Conservation (phyloP, 2,329 filamentous ascomycete species). For the Drechslera avenae region DNA sequence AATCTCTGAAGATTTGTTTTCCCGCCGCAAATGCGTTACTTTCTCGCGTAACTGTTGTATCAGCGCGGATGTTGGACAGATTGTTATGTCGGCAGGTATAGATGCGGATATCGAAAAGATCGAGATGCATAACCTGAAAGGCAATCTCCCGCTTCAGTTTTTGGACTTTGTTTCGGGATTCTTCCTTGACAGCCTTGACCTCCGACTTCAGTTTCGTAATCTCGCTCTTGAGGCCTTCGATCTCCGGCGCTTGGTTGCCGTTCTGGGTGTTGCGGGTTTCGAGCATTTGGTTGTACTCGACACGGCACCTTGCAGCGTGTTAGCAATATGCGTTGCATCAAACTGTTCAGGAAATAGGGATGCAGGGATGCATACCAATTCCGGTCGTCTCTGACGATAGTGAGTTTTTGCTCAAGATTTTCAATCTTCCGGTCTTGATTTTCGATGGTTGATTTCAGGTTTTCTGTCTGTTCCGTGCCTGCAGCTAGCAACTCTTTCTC, state of each 20-base stretch:
- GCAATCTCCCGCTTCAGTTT: background rate
- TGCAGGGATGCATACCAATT: background rate
- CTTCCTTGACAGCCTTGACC: background rate
- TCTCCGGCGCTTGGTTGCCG: background rate
- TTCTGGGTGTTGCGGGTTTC: background rate
- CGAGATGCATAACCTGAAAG: too few species aligned
- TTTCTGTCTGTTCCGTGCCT: too few species aligned
- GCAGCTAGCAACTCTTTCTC: background rate
- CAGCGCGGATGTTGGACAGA: background rate
- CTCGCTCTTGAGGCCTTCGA: too few species aligned
- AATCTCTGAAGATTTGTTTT: background rate
- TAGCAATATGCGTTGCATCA: background rate
- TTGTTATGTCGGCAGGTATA: background rate
- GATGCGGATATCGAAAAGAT: too few species aligned
- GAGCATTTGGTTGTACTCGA: background rate
- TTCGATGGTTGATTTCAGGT: too few species aligned
- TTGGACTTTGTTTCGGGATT: background rate
- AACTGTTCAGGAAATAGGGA: too few species aligned
- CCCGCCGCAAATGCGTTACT: background rate
- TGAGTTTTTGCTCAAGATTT: background rate
- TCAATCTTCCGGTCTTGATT: too few species aligned
- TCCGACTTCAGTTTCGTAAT: background rate
- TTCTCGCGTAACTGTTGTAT: background rate
- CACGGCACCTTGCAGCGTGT: background rate
- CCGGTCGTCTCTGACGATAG: background rate